Evolutionary conservation across 2,329 filamentous ascomycete species (phyloP).

Genomic region (Venturia oleaginea): DNA sequence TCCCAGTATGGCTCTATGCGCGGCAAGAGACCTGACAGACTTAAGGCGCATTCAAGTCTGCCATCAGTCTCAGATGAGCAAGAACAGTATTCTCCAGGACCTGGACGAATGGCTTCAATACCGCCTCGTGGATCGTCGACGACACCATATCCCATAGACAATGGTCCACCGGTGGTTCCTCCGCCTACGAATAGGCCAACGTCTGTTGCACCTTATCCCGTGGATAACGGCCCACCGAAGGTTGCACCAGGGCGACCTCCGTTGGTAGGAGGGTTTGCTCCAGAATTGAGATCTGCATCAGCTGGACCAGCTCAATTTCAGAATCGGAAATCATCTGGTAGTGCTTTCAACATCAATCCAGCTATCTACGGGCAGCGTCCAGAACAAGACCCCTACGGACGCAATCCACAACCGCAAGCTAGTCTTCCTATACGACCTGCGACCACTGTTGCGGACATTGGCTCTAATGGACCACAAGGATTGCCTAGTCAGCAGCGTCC

Average conservation of each 20-base stretch:
- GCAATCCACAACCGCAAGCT: not conserved
- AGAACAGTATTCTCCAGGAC: constrained; percentile 15
- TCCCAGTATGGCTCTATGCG: constrained; percentile 44
- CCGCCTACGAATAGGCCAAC: constrained; percentile 35
- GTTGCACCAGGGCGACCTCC: constrained; percentile 18
- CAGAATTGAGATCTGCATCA: constrained; percentile 42
- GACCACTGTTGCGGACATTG: constrained; percentile 4
- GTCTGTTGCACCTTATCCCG: constrained; percentile 60
- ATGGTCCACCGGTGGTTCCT: constrained; percentile 44
- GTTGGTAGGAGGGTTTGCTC: constrained; percentile 28
- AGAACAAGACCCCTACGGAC: not conserved
- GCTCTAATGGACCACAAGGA: not conserved
- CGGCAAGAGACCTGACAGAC: constrained; percentile 36
- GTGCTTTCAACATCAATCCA: constrained; percentile 43
- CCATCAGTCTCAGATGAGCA: constrained; percentile 30
- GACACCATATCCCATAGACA: constrained; percentile 36
- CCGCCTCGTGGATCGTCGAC: constrained; percentile 26
- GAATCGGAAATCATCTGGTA: constrained; percentile 37
- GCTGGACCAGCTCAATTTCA: constrained; percentile 42
- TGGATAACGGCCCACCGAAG: constrained; percentile 50
- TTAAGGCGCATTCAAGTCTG: constrained; percentile 27
- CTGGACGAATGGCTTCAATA: constrained; percentile 20
- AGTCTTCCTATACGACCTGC: constrained; percentile 9
- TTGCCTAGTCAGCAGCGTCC: not conserved
- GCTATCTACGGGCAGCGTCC: constrained; percentile 29